Base-by-base conservation (phyloP, 176 grass and related monocot species). In the Musa itinerans region DNA sequence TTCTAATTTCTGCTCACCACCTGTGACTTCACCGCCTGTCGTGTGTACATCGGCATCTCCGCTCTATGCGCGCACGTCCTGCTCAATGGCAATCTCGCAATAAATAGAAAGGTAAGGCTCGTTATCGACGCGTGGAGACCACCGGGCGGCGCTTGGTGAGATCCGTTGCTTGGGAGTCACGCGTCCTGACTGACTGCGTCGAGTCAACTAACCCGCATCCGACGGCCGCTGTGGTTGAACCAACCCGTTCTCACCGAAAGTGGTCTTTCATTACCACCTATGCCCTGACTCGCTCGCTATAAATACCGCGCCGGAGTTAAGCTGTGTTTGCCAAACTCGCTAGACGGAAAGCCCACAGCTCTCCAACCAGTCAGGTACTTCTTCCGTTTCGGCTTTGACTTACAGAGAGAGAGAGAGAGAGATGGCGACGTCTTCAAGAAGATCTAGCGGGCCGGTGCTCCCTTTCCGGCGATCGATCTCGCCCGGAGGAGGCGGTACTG, bases 401-500 rank as follows among this genome's bases (percentile, higher is more conserved):
- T 2, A 13, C 5, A 29, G 29, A 43, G 34, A 43, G 34, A 43
- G 29, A 34, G 34, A 43, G 34, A 43, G 34, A 43, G 34, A 4
- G 58, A 80, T 87, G 68, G 68, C 78, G 52, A 21, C 68, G 16
- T 25, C 81, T n/a, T 72, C 89, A 0, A 84, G 75, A 29, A 67
- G 83, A 29, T 87, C 86, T 1, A 82, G 89, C 24, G 80, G 67
- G 0, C 75, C 78, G 0, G 54, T 80, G 0, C 72, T 92, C 1
- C 25, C 83, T 0, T 25, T 23, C 2, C 50, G 83, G 27, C 54
- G 77, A 24, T 71, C 77, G 27, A 70, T 79, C 66, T 71, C 77
- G 62, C 48, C 62, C 8, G 29, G 61, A 11, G 15, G 10, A 24
- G 65, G 59, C 21, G 11, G 21, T 54, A 64, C 24, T 25, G 2